Conservation (phyloP, 2,329 filamentous ascomycete genomes). For the Dothideomycetes sp. region DNA sequence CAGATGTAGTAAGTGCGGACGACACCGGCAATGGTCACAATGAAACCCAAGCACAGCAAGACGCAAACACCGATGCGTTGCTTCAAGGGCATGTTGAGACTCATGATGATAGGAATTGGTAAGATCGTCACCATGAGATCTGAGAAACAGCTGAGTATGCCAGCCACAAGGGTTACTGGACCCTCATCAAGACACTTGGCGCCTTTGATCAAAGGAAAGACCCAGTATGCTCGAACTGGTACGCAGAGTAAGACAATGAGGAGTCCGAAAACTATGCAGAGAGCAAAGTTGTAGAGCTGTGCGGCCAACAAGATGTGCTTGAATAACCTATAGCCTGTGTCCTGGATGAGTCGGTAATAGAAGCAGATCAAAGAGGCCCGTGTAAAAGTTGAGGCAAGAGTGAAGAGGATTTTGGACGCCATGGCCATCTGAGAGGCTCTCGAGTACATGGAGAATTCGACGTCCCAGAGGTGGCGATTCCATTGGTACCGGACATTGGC, state of each 20-base stretch:
- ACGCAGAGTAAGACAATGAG: constrained; percentile 33
- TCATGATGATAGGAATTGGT: constrained; percentile 35
- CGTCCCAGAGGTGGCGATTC: constrained; percentile 37
- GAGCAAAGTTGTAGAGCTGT: constrained; percentile 28
- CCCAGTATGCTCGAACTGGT: constrained; percentile 36
- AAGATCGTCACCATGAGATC: constrained; percentile 35
- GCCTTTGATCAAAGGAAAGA: constrained; percentile 23
- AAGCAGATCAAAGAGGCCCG: constrained; percentile 37
- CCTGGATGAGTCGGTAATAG: constrained; percentile 37
- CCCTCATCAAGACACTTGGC: constrained; percentile 36
- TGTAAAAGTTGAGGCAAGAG: constrained; percentile 34
- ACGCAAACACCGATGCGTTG: constrained; percentile 23
- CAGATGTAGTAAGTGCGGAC: constrained; percentile 38
- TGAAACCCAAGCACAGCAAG: constrained; percentile 15
- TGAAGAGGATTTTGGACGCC: constrained; percentile 34
- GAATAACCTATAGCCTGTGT: constrained; percentile 33
- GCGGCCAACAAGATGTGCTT: constrained; percentile 31
- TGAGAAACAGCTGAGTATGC: constrained; percentile 35
- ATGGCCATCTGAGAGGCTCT: constrained; percentile 32
- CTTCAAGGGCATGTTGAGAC: constrained; percentile 33
- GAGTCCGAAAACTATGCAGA: constrained; percentile 31
- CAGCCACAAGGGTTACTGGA: constrained; percentile 29
- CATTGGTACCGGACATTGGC: constrained; percentile 34
- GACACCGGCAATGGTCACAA: constrained; percentile 24
- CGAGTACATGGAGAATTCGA: constrained; percentile 23